phyloP scores from a whole-genome alignment of 805 yeast genomes.

The Sugiyamaella valdiviana region DNA sequence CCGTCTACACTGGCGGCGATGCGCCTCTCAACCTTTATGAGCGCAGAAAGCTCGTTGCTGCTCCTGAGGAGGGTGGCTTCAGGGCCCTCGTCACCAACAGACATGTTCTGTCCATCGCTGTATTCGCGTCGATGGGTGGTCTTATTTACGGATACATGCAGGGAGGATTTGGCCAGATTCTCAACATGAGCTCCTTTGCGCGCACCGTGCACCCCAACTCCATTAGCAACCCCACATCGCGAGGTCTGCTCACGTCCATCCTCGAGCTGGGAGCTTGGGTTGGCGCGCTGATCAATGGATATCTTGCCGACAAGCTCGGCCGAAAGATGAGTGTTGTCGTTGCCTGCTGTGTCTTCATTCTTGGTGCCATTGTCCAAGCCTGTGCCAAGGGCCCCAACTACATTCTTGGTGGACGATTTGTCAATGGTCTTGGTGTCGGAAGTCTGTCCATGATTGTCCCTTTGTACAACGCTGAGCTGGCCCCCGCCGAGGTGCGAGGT shows the following conservation, averaged over 20 bases:
- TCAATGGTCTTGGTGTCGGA: constrained; percentile 51
- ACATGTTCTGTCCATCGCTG: constrained; percentile 20
- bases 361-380: constrained; percentile 28
- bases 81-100: constrained; percentile 19
- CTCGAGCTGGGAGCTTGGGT: constrained; percentile 22
- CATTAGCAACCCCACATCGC: constrained; percentile 16
- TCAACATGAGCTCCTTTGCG: constrained; percentile 23
- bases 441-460: constrained; percentile 48
- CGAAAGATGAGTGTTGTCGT: constrained; percentile 56
- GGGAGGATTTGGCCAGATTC: constrained; percentile 26
- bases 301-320: constrained; percentile 51
- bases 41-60: constrained; percentile 2
- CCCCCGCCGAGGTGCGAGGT: constrained; percentile 31
- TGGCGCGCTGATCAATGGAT: constrained; percentile 58
- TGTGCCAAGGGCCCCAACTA: constrained; percentile 33
- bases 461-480: constrained; percentile 43
- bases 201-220: constrained; percentile 17
- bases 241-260: constrained; percentile 19
- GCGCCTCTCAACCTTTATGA: constrained; percentile 10
- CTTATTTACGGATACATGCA: constrained; percentile 28
- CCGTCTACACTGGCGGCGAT: background rate
- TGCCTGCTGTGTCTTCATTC: constrained; percentile 31
- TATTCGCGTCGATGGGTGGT: constrained; percentile 28
- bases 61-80: constrained; percentile 14
- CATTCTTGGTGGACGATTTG: constrained; percentile 48